Conservation (phyloP, 768 basidiomycete species). For the Fomitopsis serialis region DNA sequence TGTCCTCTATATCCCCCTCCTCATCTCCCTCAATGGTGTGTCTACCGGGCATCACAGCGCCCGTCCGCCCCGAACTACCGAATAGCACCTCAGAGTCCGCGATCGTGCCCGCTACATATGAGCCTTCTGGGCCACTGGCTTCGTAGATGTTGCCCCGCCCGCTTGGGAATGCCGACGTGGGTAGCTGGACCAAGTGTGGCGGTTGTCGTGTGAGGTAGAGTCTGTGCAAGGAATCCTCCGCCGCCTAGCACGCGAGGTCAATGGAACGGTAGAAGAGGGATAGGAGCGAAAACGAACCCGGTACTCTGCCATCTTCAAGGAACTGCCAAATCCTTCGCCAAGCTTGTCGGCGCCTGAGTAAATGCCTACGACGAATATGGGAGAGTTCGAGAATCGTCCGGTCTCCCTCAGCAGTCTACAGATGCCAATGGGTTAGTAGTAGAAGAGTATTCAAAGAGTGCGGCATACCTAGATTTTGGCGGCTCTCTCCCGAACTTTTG, state of each 20-base stretch:
- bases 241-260: slow-evolving; percentile 45
- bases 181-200: slow-evolving; percentile 59
- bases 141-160: slow-evolving; percentile 50
- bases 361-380: slow-evolving; percentile 94
- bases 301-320: slow-evolving; percentile 92
- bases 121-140: slow-evolving; percentile 32
- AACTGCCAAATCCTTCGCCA: slow-evolving; percentile 92
- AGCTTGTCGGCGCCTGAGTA: slow-evolving; percentile 80
- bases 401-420: slow-evolving; percentile 85
- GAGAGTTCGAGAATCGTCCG: slow-evolving; percentile 84
- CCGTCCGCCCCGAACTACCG: slow-evolving; percentile 58
- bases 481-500: slow-evolving; percentile 60
- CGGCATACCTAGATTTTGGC: slow-evolving; percentile 61
- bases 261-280: neutral
- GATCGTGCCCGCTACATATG: slow-evolving; percentile 50
- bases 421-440: neutral
- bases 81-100: slow-evolving; percentile 63
- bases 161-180: slow-evolving; percentile 67
- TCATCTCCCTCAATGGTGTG: slow-evolving; percentile 13
- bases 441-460: neutral
- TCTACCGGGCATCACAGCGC: slow-evolving; percentile 14
- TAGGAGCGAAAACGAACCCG: slow-evolving; percentile 45
- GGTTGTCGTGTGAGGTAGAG: slow-evolving; percentile 80
- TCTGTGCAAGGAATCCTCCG: slow-evolving; percentile 79
- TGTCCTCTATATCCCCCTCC: slow-evolving; percentile 14